Base-by-base conservation (phyloP, 768 basidiomycete genomes). In the Lactifluus volemus region DNA sequence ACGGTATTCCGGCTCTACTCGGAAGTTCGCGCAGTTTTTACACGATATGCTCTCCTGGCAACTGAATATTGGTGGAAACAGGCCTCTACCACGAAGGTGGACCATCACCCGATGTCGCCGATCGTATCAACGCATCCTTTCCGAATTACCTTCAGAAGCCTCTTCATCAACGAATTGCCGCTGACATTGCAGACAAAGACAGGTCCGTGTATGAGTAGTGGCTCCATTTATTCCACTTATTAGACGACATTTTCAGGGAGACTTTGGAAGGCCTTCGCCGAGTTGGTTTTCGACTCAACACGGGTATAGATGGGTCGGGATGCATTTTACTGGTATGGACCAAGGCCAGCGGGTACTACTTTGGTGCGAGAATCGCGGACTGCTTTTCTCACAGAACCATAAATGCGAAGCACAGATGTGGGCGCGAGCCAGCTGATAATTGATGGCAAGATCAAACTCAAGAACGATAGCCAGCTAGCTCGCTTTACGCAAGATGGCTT, bases 341-440 rank as follows among this genome's bases (percentile, higher is more conserved):
- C 5, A 75, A 72, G 49, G 79, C 71, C 1, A 83, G 84, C 44
- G 84, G 88, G 6, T 88, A 84, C 70, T 89, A 89, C 70, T 73
- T 87, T 1, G 85, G 86, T 81, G 60, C 29, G 73, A 56, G 11
- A 42, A 34, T 42, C 47, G 30, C 36, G 12, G n/a, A 39, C 2
- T 15, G 25, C n/a, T 55, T 21, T 34, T 32, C 14, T 45, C 48
- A 38, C 51, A 60, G 42, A 50, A 52, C 17, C 44, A 4, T 29
- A 7, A 32, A 54, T n/a, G 9, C 34, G 52, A 38, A 32, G 19
- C 30, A 42, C 53, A 78, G 77, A 77, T 34, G 74, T 74, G 41
- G 74, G 76, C 44, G 73, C 74, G 36, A 75, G 75, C 38, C 74
- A 77, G 55, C 65, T 77, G 52, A 75, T 80, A 63, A 72, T 74